A percentile compares a stretch with the other conserved stretches of the same genome.
Evolutionary conservation across 306 rosid species (phyloP).

Genomic region (Ormosia emarginata): DNA sequence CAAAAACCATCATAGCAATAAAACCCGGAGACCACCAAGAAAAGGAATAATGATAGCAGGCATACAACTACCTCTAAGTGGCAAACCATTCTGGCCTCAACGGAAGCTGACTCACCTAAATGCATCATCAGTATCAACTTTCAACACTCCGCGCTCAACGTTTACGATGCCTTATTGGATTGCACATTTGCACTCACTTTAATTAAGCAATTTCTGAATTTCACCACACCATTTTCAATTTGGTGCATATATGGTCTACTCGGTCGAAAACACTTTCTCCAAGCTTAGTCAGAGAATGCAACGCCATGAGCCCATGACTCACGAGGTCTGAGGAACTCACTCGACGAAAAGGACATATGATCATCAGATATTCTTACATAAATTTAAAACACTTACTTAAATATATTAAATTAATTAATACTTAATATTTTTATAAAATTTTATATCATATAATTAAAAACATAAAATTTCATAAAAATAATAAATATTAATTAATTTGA

Average conservation of each 20-base stretch:
- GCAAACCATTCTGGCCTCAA: constrained; percentile 12
- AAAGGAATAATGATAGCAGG: not conserved
- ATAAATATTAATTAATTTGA: too few species aligned
- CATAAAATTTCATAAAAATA: too few species aligned
- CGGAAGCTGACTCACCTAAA: constrained; percentile 22
- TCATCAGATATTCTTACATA: too few species aligned
- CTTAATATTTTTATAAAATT: too few species aligned
- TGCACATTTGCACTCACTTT: constrained; percentile 11
- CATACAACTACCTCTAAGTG: not conserved
- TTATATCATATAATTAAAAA: too few species aligned
- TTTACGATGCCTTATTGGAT: not conserved
- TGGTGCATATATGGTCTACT: not conserved
- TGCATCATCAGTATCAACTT: not conserved
- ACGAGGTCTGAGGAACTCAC: not conserved
- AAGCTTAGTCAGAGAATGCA: not conserved
- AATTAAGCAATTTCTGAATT: not conserved
- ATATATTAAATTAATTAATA: too few species aligned
- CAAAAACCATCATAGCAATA: not conserved
- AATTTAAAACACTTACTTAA: too few species aligned
- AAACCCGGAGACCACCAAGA: not conserved
- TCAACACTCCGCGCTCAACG: not conserved
- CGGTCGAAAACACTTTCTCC: constrained; percentile 11
- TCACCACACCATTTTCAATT: not conserved
- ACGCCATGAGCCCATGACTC: not conserved
- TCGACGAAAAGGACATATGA: not conserved